Evolutionary conservation across 163 green algal species (phyloP).

Genomic region (Prototheca wickerhamii): DNA sequence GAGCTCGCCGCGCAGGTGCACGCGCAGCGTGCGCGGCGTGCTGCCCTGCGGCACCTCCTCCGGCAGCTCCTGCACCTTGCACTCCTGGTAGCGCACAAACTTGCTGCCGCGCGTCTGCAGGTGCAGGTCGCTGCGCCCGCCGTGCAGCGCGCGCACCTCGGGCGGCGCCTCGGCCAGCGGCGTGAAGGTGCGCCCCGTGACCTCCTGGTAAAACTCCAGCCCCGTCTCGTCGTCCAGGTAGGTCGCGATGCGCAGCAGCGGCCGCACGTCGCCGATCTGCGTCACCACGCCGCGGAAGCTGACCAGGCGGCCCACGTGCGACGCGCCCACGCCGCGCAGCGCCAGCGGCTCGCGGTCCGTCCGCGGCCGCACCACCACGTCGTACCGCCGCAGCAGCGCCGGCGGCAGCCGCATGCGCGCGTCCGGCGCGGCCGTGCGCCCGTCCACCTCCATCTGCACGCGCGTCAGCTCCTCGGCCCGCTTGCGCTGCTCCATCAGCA

Average conservation of each 20-base stretch:
- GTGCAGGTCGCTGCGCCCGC: constrained; percentile 21
- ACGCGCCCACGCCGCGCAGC: background rate
- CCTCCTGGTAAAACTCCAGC: constrained; percentile 91
- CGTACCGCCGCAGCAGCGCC: constrained; percentile 73
- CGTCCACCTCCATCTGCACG: constrained; percentile 25
- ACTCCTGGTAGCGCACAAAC: constrained; percentile 92
- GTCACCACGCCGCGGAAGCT: constrained; percentile 68
- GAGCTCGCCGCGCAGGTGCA: constrained; percentile 81
- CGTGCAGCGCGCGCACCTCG: constrained; percentile 19
- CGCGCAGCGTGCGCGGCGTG: constrained; percentile 79
- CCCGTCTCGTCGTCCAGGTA: constrained; percentile 87
- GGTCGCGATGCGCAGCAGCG: constrained; percentile 81
- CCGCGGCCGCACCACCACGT: constrained; percentile 64
- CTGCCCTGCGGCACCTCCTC: constrained; percentile 84
- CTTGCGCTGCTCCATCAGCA: constrained; percentile 51
- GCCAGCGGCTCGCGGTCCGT: constrained; percentile 2
- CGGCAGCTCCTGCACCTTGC: constrained; percentile 69
- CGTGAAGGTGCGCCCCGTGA: constrained; percentile 69
- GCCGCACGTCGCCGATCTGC: constrained; percentile 88
- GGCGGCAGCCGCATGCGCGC: constrained; percentile 49
- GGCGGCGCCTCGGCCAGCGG: constrained; percentile 42
- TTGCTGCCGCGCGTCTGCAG: constrained; percentile 71
- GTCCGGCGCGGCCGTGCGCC: constrained; percentile 8
- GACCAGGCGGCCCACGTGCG: background rate
- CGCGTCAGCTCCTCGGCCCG: constrained; percentile 18